Evolutionary conservation across 305 asterid genomes (phyloP), one percentile per base, ranked within the genome.

Genomic region (Galium porrigens): DNA sequence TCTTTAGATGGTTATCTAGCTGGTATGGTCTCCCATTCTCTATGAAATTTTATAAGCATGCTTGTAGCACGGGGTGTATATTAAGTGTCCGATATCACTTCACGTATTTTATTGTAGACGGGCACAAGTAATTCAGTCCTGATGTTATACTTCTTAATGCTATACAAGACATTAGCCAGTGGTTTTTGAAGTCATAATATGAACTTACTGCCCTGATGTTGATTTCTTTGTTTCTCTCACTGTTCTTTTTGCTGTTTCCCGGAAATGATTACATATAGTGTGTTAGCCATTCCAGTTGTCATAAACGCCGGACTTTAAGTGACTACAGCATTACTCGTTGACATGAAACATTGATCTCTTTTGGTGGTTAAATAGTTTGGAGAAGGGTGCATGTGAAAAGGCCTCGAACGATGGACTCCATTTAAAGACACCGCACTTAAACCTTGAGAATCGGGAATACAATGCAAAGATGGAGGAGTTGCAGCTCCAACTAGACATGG

Each of bases 401-500:
- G 25, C 58, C 44, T 12, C 41, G 37, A 41, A 39, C 18, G 22
- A 52, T 27, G 39, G 10, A 61, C 44, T 61, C 32, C 67, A 61
- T 1, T 61, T 32, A 33, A 30, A 39, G 18, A 20, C 46, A 25
- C 52, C 33, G 0, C 5, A 37, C 33, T 68, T 37, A 22, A 39
- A 11, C 12, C 44, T 68, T 36, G 54, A 52, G 32, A 36, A 70
- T 55, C 70, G 64, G 72, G 84, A 77, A 11, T 75, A 73, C 58
- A 48, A 49, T 30, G 76, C 65, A 62, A 75, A 68, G 77, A 75
- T 81, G 66, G 57, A 81, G 64, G 72, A 79, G 70, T 67, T 83
- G 57, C 82, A 77, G 15, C 63, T 44, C 49, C 76, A 74, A 59
- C 64, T 83, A 48, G 83, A 79, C 63, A 73, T 0, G 78, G 89